phyloP scores from a whole-genome alignment of 192 early-diverging fungal genomes.

The Chytriomyces confervae region DNA sequence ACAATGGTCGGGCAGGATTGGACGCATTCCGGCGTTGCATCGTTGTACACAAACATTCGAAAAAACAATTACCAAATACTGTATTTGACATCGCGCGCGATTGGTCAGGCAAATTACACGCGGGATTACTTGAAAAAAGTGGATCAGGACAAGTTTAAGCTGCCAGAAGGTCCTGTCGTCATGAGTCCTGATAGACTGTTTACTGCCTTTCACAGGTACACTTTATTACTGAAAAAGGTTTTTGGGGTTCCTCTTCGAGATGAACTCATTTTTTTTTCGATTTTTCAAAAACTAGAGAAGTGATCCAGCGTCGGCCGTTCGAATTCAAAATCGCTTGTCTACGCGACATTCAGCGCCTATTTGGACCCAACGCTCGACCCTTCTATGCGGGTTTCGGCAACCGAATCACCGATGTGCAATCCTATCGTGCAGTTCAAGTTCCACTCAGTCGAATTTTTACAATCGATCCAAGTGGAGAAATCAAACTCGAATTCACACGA shows the following conservation, averaged over 20 bases:
- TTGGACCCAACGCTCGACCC: constrained; percentile 72
- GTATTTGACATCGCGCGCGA: constrained; percentile 93
- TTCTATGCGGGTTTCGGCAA: constrained; percentile 99
- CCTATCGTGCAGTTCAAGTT: constrained; percentile 92
- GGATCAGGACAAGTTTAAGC: constrained; percentile 82
- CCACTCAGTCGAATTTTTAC: constrained; percentile 95
- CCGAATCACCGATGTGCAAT: constrained; percentile 95
- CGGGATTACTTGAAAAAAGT: constrained; percentile 90
- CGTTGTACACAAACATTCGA: constrained; percentile 90
- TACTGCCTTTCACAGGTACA: constrained; percentile 81
- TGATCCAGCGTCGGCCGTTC: constrained; percentile 92
- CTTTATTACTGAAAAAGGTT: neutral
- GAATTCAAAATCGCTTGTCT: constrained; percentile 97
- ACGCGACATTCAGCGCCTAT: constrained; percentile 86
- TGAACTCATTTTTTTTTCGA: neutral
- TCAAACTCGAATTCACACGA: constrained; percentile 86
- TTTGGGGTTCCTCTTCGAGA: neutral
- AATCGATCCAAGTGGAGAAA: constrained; percentile 88
- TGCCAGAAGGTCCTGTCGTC: constrained; percentile 94
- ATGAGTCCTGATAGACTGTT: constrained; percentile 95
- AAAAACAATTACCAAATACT: constrained; percentile 95
- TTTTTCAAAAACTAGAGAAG: constrained; percentile 62
- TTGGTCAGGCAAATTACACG: constrained; percentile 92
- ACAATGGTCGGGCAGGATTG: constrained; percentile 98
- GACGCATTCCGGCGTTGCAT: constrained; percentile 97